Conservation (phyloP, 2,329 filamentous ascomycete species). For the Colletotrichum liaoningense region DNA sequence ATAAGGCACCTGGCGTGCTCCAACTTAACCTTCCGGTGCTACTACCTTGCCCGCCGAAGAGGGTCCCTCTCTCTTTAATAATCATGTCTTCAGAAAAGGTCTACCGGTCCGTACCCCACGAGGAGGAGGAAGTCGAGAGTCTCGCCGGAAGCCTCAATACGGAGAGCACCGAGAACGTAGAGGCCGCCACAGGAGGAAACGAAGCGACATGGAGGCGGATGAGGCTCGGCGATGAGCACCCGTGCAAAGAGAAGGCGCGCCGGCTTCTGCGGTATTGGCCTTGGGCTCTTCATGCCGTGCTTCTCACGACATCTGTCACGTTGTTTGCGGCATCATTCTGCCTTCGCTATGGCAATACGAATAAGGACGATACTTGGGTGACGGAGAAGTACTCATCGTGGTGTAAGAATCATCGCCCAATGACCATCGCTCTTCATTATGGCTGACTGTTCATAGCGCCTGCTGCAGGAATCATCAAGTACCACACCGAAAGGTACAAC, state of each 20-base stretch:
- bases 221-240: slow-evolving; percentile 40
- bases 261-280: slow-evolving; percentile 47
- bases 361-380: slow-evolving; percentile 46
- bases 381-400: slow-evolving; percentile 56
- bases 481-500: slow-evolving; percentile 62
- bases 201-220: slow-evolving; percentile 32
- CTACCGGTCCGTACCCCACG: slow-evolving; percentile 34
- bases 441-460: slow-evolving; percentile 51
- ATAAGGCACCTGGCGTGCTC: slow-evolving; percentile 33
- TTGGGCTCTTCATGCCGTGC: slow-evolving; percentile 53
- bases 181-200: background rate
- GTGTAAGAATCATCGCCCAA: slow-evolving; percentile 49
- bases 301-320: slow-evolving; percentile 52
- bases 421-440: background rate
- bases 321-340: slow-evolving; percentile 55
- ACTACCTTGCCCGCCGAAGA: background rate
- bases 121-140: slow-evolving; percentile 38
- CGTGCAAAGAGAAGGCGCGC: slow-evolving; percentile 36
- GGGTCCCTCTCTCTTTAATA: slow-evolving; percentile 1
- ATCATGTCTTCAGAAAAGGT: slow-evolving; percentile 34
- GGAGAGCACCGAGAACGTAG: slow-evolving; percentile 18
- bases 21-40: background rate
- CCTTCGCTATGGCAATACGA: slow-evolving; percentile 46
- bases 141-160: slow-evolving; percentile 34
- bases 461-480: slow-evolving; percentile 58